These are phyloP conservation scores for Pyracantha coccinea DNA, from an alignment of 331 rosid species.

Conservation along the genomic window DNA sequence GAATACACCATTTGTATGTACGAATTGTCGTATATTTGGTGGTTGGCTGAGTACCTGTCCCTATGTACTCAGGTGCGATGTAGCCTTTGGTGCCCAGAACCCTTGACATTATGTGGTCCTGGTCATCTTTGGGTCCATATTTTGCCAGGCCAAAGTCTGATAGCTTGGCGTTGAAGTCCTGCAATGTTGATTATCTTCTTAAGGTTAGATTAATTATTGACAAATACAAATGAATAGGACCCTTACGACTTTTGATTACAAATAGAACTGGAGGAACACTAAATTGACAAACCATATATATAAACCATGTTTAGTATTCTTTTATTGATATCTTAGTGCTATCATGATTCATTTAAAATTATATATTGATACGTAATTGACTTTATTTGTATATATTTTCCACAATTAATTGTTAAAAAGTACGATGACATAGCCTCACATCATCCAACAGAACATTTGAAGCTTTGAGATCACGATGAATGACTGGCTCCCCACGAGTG, in stretches of 20 bases:
- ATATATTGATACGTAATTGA: too few species aligned
- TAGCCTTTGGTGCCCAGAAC: constrained; percentile 43
- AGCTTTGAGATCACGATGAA: constrained; percentile 38
- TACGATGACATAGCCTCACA: constrained; percentile 19
- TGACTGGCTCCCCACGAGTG: constrained; percentile 16
- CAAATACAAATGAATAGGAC: background rate
- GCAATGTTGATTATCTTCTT: background rate
- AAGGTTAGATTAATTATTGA: background rate
- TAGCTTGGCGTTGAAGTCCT: constrained; percentile 31
- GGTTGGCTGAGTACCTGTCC: constrained; percentile 18
- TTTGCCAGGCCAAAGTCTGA: constrained; percentile 44
- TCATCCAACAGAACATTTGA: constrained; percentile 34
- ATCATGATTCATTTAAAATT: too few species aligned
- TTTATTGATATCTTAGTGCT: background rate
- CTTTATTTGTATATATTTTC: background rate
- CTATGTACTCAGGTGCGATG: constrained; percentile 32
- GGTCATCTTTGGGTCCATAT: constrained; percentile 33
- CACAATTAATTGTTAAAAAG: background rate
- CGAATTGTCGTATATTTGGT: background rate
- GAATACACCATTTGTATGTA: background rate
- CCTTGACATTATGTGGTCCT: constrained; percentile 23
- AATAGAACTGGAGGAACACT: background rate
- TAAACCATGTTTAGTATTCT: too few species aligned
- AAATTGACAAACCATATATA: background rate
- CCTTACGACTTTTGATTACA: background rate